phyloP scores from a whole-genome alignment of 139 green algal genomes.

The Micromonas pusilla region DNA sequence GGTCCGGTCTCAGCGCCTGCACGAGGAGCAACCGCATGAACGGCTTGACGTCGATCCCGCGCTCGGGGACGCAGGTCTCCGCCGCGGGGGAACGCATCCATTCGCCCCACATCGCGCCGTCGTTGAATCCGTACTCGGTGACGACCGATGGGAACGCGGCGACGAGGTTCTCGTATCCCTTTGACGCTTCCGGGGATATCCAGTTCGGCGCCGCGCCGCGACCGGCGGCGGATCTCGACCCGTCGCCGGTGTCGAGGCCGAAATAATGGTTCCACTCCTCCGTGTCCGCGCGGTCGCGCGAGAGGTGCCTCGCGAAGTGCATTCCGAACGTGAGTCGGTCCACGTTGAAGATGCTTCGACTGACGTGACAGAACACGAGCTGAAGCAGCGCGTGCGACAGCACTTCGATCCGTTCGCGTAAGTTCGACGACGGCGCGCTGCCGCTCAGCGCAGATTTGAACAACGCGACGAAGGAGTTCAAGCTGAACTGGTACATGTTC shows the following conservation, averaged over 20 bases:
- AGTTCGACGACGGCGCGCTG: slow-evolving; percentile 20
- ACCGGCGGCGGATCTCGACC: background rate
- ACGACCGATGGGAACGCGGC: background rate
- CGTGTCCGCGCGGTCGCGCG: slow-evolving; percentile 2
- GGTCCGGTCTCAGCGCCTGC: slow-evolving; percentile 45
- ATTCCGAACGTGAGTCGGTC: slow-evolving; percentile 67
- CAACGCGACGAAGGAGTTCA: slow-evolving; percentile 34
- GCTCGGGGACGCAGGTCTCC: slow-evolving; percentile 24
- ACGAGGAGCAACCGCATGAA: slow-evolving; percentile 59
- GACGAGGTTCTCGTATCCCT: background rate
- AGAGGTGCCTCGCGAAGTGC: slow-evolving; percentile 36
- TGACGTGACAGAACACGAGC: slow-evolving; percentile 53
- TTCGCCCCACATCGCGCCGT: slow-evolving; percentile 34
- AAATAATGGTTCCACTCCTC: background rate
- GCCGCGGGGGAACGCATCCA: background rate
- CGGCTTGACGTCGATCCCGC: background rate
- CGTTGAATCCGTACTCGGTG: background rate
- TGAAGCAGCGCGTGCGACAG: slow-evolving; percentile 47
- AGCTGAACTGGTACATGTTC: slow-evolving; percentile 70
- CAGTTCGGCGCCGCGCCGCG: background rate
- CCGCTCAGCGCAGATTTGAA: slow-evolving; percentile 41
- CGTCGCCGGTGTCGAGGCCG: background rate
- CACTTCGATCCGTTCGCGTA: slow-evolving; percentile 44
- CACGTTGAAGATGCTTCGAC: slow-evolving; percentile 62
- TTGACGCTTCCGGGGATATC: background rate